Conservation (phyloP, 148 eudicot genomes). For the Heliamphora exappendiculata region DNA sequence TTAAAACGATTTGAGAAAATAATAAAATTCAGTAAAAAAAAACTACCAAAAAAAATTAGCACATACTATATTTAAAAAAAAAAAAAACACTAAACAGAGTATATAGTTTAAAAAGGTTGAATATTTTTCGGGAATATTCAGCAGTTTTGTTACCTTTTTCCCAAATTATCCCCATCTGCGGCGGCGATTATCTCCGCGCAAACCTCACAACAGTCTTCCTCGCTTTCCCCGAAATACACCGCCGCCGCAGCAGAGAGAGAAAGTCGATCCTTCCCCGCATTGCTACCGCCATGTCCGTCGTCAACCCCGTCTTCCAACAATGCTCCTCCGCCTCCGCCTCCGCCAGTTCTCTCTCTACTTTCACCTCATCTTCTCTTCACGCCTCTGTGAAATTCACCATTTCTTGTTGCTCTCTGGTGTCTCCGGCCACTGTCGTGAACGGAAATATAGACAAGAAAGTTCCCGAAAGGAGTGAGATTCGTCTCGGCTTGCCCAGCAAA, state of each 20-base stretch:
- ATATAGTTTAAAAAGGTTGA: too few species aligned
- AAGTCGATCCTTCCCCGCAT: background rate
- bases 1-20: too few species aligned
- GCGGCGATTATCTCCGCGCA: background rate
- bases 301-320: conserved; percentile 40
- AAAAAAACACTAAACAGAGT: too few species aligned
- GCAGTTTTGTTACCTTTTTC: too few species aligned
- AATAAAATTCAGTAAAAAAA: too few species aligned
- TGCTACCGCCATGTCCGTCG: conserved; percentile 19
- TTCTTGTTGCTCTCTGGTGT: conserved; percentile 28
- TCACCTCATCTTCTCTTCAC: conserved; percentile 4
- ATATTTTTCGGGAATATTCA: too few species aligned
- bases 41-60: too few species aligned
- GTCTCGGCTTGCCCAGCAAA: conserved; percentile 91
- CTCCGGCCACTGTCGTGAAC: conserved; percentile 36
- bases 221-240: background rate
- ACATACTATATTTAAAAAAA: too few species aligned
- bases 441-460: conserved; percentile 30
- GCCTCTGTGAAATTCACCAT: conserved; percentile 23
- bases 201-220: background rate
- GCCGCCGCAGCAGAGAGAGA: background rate
- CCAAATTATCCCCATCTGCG: background rate
- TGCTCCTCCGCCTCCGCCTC: conserved; percentile 22
- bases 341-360: conserved; percentile 4
- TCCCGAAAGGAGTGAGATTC: conserved; percentile 45